Percentiles rank a stretch among this genome's conserved stretches.
Evolutionary conservation across 495 filamentous ascomycete species (phyloP).

Genomic region (Penicillium desertorum): DNA sequence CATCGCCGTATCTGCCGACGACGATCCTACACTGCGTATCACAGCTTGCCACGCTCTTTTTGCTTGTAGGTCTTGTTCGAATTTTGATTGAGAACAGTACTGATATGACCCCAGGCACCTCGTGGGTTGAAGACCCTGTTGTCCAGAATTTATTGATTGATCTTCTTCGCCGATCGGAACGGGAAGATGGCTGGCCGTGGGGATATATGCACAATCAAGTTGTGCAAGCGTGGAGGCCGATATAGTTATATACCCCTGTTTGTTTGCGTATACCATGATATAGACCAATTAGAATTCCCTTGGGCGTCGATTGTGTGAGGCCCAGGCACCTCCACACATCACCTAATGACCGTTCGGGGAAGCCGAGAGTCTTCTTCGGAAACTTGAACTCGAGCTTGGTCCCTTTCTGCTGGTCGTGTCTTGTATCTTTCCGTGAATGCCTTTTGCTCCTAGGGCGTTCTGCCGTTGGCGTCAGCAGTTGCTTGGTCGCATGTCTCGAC

Average conservation of each 20-base stretch:
- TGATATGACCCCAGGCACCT: conserved; percentile 26
- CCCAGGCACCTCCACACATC: no score
- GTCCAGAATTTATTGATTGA: conserved; percentile 29
- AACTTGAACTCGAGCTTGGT: no score
- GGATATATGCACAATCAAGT: conserved; percentile 27
- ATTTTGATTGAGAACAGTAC: background rate
- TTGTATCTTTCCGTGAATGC: no score
- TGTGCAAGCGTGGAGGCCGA: conserved; percentile 4
- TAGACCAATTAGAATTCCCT: background rate
- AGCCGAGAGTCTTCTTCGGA: no score
- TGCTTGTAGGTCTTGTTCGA: conserved; percentile 31
- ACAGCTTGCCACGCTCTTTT: conserved; percentile 43
- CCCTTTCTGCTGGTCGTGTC: no score
- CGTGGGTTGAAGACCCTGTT: conserved; percentile 34
- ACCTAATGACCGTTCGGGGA: no score
- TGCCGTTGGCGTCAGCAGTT: no score
- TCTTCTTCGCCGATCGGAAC: conserved; percentile 28
- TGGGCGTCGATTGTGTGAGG: no score
- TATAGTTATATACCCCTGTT: conserved; percentile 7
- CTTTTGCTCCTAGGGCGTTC: no score
- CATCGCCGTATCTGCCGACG: conserved; percentile 40
- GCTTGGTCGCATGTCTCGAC: no score
- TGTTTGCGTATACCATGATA: background rate
- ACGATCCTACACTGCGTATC: conserved; percentile 39
- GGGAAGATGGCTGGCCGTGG: conserved; percentile 34